Base-by-base conservation (phyloP, 1,139 yeast species). In the Hyphopichia buzzinii region DNA sequence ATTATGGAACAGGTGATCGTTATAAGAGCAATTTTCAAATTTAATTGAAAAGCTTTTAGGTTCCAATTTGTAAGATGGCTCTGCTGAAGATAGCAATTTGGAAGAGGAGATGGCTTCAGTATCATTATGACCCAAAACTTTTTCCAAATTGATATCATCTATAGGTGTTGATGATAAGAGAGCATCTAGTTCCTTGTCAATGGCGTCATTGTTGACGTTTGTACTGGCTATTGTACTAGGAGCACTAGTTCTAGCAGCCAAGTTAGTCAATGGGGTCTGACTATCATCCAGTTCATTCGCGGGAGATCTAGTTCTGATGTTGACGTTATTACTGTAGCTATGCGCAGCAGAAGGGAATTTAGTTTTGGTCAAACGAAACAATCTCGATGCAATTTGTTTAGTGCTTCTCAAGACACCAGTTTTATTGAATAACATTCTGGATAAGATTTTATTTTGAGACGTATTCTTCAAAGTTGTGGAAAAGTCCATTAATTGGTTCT, bases 401-500 rank as follows among this genome's bases (percentile, higher is more conserved):
- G 73, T 59, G 2, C 71, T 56, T 36, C 74, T 55, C 34, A 55
- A 47, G 1, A 63, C 47, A 2, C 71, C 71, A 8, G 72, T 60
- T 42, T 61, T 66, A 42, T 63, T 64, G 29, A 53, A 54, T 28
- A 71, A 38, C 75, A 71, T 67, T 37, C 73, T 49, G 8, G 74
- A 64, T 36, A 71, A 49, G 4, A 69, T 62, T 40, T 67, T 69
- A 46, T 70, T 69, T 42, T 68, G 74, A 11, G 72, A 58, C 8
- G 67, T 56, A 37, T 56, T 59, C 36, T 64, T 63, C 39, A 66
- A 52, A 13, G 59, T 48, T 4, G 44, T 36, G 2, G 57, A 43
- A 15, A 59, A 46, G 30, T 60, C 51, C 16, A 49, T 42, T n/a
- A 48, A 41, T 30, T 55, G 62, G 35, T 55, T 55, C 17, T 57